Base-by-base conservation (phyloP, 208 protist genomes). In the Trypanosoma vivax region DNA sequence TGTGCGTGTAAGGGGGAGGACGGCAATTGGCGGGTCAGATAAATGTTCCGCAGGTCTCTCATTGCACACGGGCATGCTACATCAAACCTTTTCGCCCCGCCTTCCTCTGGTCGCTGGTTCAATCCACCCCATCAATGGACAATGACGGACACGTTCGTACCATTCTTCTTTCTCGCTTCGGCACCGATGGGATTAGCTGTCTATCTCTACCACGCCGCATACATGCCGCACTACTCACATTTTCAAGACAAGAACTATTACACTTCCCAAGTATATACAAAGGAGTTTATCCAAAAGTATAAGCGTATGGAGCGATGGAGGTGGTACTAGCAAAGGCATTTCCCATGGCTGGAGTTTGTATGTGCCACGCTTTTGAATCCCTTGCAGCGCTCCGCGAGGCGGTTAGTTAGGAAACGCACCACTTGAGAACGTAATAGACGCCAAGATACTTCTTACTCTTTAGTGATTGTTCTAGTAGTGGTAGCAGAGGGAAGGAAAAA, bases 201-300 rank as follows among this genome's bases (percentile, higher is more conserved):
- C 21, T 90, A 90, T 55, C 74, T 94, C 27, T 94, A 94, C 63
- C 79, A 90, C 57, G 73, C 81, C 31, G 79, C 74, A 16, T 94
- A 94, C 64, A 90, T 90, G 79, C 83, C 88, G 27, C 83, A 91
- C 54, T 94, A 85, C 70, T 94, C 88, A 0, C 83, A 92, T 66
- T 94, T 67, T 65, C 88, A 94, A 70, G 83, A 94, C 43, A 81
- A 91, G 70, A 80, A 94, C 66, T 94, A 94, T 77, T 94, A 94
- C 72, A 79, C 83, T 2, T 60, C 80, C 0, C 88, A 91, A 62
- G 73, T 78, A 23, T 94, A 94, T 62, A 90, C 83, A 46, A 94
- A 94, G 68, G 83, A 94, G 65, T 94, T 94, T 67, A 94, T 94
- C 50, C 74, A 90, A 61, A 76, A 88, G 59, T 94, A 94, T 67